phyloP scores from a whole-genome alignment of 768 basidiomycete genomes.

The Chalciporus piperatus region DNA sequence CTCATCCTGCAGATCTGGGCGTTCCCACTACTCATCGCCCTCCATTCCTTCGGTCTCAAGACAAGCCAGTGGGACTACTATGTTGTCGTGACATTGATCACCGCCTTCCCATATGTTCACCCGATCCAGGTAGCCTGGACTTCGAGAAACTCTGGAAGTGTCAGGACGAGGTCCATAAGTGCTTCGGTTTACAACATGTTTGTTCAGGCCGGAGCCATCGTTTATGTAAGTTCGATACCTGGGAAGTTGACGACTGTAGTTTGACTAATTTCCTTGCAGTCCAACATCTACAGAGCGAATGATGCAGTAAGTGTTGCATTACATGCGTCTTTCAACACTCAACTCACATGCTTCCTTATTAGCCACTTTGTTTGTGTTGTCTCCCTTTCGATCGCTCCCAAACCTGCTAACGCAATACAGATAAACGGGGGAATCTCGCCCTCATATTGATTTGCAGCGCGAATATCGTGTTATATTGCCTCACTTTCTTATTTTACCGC shows the following conservation, averaged over 20 bases:
- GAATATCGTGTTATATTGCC: conserved; percentile 44
- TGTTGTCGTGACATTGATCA: conserved; percentile 50
- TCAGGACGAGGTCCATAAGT: conserved; percentile 47
- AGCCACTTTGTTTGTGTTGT: conserved; percentile 1
- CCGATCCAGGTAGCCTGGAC: conserved; percentile 53
- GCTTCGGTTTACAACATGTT: conserved; percentile 60
- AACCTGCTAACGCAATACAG: conserved; percentile 24
- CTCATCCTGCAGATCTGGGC: conserved; percentile 61
- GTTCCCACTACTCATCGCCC: conserved; percentile 54
- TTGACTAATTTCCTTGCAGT: conserved; percentile 25
- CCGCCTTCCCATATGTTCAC: conserved; percentile 48
- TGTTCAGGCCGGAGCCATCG: conserved; percentile 55
- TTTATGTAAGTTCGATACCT: conserved; percentile 36
- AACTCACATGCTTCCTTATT: background rate
- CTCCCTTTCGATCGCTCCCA: background rate
- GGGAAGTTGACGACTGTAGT: conserved; percentile 1
- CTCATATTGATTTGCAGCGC: conserved; percentile 53
- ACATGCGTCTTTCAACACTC: background rate
- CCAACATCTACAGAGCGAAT: conserved; percentile 54
- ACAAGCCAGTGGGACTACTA: conserved; percentile 59
- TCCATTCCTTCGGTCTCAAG: conserved; percentile 46
- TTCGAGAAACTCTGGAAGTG: conserved; percentile 59
- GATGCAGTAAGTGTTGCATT: conserved; percentile 38
- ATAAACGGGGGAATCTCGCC: conserved; percentile 56
- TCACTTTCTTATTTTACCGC: conserved; percentile 46